Evolutionary conservation across 139 green algal genomes (phyloP), one percentile per base, ranked within the genome.

Genomic region (Eudorina sp.): DNA sequence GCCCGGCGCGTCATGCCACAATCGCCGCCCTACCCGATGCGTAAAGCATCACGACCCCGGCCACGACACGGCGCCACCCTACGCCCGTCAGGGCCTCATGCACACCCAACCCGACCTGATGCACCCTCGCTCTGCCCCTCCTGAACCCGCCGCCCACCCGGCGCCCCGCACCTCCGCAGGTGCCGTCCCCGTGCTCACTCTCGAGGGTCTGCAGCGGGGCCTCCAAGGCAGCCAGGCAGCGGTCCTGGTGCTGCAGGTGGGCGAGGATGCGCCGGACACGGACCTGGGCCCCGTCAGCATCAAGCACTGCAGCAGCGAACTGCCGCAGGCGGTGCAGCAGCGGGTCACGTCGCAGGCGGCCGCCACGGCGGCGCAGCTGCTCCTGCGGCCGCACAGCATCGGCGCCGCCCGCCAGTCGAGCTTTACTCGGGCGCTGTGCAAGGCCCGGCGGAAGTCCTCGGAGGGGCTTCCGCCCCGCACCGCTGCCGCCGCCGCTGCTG

Each of bases 361-460:
- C 36, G 70, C 70, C 23, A 21, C 70, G 36, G 70, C 70, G 48
- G n/a, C 27, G 27, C n/a, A 9, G 68, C 68, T 21, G 27, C 74
- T 38, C 5, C 29, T 18, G 27, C 31, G 74, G 27, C 53, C 36
- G 7, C 23, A 14, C 53, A 36, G 53, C 53, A 14, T 7, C 8
- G 53, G 34, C 36, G 31, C 7, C 75, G 16, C 27, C 8, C 77
- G 53, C 55, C 53, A 55, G 34, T 40, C 78, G 23, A 58, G 55
- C 78, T 85, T 85, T 55, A 53, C 78, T 3, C 78, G 55, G 34
- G 78, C 55, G 78, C 55, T 85, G 23, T 51, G 55, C 40, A 70
- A 53, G 38, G 78, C 78, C 5, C 53, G 78, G 53, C 77, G 77
- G 13, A 18, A 53, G 23, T 73, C 53, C 46, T 5, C 36, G 2